Evolutionary conservation across 306 rosid genomes (phyloP).

Genomic region (Ormosia emarginata): DNA sequence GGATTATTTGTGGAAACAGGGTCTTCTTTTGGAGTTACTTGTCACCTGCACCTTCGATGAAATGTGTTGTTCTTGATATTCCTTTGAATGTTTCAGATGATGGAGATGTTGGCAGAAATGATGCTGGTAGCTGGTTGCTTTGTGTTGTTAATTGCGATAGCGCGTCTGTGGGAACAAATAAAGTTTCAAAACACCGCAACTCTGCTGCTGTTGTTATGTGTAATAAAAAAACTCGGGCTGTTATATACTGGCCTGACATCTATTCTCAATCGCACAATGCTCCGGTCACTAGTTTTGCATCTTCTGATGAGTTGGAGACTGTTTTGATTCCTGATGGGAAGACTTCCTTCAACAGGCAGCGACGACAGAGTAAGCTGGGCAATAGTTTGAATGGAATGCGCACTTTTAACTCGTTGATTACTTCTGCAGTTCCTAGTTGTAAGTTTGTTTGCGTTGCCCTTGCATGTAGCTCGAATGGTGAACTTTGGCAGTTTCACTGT

Average conservation of each 20-base stretch:
- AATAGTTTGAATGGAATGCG: conserved; percentile 33
- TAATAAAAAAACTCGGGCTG: conserved; percentile 53
- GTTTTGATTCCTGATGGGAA: conserved; percentile 41
- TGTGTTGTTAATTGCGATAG: conserved; percentile 65
- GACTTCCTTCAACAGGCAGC: conserved; percentile 37
- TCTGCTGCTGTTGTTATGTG: conserved; percentile 67
- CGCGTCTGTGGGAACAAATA: conserved; percentile 33
- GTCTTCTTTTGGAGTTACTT: conserved; percentile 79
- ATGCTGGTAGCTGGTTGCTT: conserved; percentile 67
- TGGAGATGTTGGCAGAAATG: conserved; percentile 37
- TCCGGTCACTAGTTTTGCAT: conserved; percentile 53
- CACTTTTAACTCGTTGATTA: conserved; percentile 71
- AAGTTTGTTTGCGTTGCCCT: conserved; percentile 54
- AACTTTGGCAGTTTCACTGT: conserved; percentile 82
- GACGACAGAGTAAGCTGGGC: conserved; percentile 33
- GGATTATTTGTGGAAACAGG: conserved; percentile 72
- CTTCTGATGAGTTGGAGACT: conserved; percentile 54
- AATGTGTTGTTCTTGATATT: conserved; percentile 71
- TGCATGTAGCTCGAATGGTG: conserved; percentile 77
- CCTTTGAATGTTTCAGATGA: conserved; percentile 38
- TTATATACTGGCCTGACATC: conserved; percentile 78
- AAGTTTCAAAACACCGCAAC: conserved; percentile 45
- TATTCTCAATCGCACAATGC: conserved; percentile 43
- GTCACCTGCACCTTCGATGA: conserved; percentile 50
- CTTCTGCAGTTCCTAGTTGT: conserved; percentile 53